Percentiles rank a stretch among this genome's conserved stretches.
These are phyloP conservation scores for Polychaeton citri DNA, from an alignment of 2,329 filamentous ascomycete species.

Conservation along the genomic window DNA sequence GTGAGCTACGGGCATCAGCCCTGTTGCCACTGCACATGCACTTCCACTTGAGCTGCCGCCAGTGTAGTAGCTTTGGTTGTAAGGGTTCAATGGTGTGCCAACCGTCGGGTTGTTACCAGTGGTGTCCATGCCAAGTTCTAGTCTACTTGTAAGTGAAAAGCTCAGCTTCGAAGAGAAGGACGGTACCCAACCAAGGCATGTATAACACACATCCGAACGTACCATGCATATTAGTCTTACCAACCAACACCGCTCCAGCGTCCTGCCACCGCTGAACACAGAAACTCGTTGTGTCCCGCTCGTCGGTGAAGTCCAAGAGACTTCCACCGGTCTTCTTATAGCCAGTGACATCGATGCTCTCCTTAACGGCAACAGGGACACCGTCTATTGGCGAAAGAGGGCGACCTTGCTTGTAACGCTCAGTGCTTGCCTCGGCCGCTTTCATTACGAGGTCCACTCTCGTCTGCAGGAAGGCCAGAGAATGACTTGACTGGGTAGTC, in stretches of 20 bases:
- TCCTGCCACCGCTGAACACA: constrained; percentile 58
- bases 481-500: constrained; percentile 42
- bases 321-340: constrained; percentile 57
- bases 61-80: constrained; percentile 63
- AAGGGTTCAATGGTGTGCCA: constrained; percentile 66
- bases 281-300: constrained; percentile 48
- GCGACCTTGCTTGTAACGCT: constrained; percentile 54
- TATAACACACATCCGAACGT: no score
- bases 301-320: constrained; percentile 41
- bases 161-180: constrained; percentile 1
- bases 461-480: constrained; percentile 58
- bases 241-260: constrained; percentile 61
- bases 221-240: constrained; percentile 69
- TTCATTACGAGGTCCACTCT: constrained; percentile 49
- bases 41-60: constrained; percentile 71
- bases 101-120: constrained; percentile 69
- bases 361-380: constrained; percentile 72
- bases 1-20: constrained; percentile 60
- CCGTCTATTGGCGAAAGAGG: constrained; percentile 63
- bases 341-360: constrained; percentile 60
- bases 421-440: constrained; percentile 60
- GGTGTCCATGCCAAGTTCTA: constrained; percentile 42
- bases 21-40: constrained; percentile 55
- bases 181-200: constrained; percentile 55
- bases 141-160: no score